Base-by-base conservation (phyloP, 176 grass and related monocot species). In the Cocos nucifera region DNA sequence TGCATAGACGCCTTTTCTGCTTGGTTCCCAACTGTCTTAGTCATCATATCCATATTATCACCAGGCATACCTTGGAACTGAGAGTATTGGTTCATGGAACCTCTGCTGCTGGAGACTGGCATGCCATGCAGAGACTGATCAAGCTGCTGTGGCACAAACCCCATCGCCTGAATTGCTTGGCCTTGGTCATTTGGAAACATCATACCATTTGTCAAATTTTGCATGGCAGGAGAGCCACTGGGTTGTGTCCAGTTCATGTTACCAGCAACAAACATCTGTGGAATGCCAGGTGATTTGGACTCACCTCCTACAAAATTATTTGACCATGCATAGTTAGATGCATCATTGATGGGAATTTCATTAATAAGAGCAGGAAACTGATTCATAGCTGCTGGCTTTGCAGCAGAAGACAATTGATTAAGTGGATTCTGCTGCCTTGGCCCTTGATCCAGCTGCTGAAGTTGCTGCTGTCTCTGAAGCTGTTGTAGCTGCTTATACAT, bases 81-180 rank as follows among this genome's bases (percentile, higher is more conserved):
- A 32, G 87, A 75, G 73, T 87, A 77, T 72, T 91, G 87, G 66
- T 89, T 85, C 64, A 64, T 67, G 75, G 71, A 66, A n/a, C 59
- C 67, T 69, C 71, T 66, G 69, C 67, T 89, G 67, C 58, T 79
- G 28, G 74, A 75, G 28, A 68, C 71, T 75, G 75, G 74, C 68
- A 89, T 75, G 70, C 66, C 74, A 79, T 82, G 87, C 29, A 90
- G 84, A 59, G 86, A 75, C 22, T 83, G 92, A 32, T 90, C 76
- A 63, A 87, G 49, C 67, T 97, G 92, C 51, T 85, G 81, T 2
- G 69, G 77, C 59, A 73, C 59, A 58, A 82, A 58, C n/a, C 83
- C 84, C 83, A 85, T 78, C n/a, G 69, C 71, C 65, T 76, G 70
- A 69, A 85, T 71, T 6, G 78, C 22, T 72, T 80, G 94, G 63